These are phyloP conservation scores for Fonsecaea multimorphosa DNA, from an alignment of 2,329 filamentous ascomycete genomes.

Conservation along the genomic window DNA sequence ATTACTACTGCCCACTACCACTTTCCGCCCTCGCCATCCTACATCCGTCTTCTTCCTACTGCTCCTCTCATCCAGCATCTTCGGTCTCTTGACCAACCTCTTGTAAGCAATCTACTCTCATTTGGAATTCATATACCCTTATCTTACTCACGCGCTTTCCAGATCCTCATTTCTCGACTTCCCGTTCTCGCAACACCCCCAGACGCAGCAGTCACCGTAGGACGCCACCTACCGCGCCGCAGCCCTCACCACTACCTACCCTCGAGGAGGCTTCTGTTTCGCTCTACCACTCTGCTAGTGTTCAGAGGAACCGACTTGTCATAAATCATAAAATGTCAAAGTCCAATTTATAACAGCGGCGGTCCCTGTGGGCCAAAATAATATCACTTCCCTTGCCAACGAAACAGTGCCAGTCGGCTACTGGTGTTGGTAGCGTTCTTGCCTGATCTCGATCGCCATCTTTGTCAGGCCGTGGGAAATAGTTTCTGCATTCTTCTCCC, in stretches of 20 bases:
- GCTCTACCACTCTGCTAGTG: slow-evolving; percentile 10
- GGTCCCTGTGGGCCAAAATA: slow-evolving; percentile 46
- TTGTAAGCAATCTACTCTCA: slow-evolving; percentile 29
- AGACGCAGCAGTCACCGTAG: slow-evolving; percentile 2
- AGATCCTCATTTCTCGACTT: slow-evolving; percentile 7
- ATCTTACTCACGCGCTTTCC: slow-evolving; percentile 14
- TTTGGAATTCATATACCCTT: slow-evolving; percentile 14
- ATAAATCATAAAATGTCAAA: slow-evolving; percentile 43
- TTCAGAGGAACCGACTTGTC: slow-evolving; percentile 19
- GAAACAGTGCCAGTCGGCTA: slow-evolving; percentile 13
- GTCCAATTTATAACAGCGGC: slow-evolving; percentile 52
- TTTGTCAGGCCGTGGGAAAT: slow-evolving; percentile 8
- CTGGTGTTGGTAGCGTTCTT: slow-evolving; percentile 38
- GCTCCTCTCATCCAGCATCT: slow-evolving; percentile 22
- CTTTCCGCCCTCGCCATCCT: slow-evolving; percentile 20
- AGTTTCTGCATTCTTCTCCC: background rate
- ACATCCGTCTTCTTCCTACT: slow-evolving; percentile 24
- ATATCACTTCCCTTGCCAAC: background rate
- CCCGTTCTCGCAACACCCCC: background rate
- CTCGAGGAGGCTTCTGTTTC: slow-evolving; percentile 11
- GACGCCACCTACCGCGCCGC: slow-evolving; percentile 27
- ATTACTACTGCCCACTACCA: slow-evolving; percentile 15
- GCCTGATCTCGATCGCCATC: slow-evolving; percentile 25
- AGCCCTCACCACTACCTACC: background rate
- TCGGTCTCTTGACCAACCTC: slow-evolving; percentile 23